Base-by-base conservation (phyloP, 345 rosid species). In the Melaleuca quinquenervia region DNA sequence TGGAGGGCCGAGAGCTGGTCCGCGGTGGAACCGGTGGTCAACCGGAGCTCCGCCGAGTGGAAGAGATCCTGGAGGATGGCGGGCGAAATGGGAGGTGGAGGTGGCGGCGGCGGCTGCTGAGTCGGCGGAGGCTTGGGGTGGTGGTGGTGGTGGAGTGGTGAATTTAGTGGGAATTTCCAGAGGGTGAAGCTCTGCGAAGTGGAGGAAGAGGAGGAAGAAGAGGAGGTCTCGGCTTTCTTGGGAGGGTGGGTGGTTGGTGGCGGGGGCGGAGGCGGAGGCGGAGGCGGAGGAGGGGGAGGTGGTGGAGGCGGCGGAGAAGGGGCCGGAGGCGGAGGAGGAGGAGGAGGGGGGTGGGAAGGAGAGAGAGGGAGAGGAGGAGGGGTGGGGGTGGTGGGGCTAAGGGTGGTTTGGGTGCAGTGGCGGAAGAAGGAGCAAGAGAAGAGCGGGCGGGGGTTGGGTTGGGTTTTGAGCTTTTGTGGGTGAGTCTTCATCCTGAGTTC, bases 101-200 rank as follows among this genome's bases (percentile, higher is more conserved):
- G 91, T 3, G 85, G 88, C 14, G 89, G 87, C 16, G 44, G 76
- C 22, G 74, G 86, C 44, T 76, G 86, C n/a, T 80, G 83, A 62
- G 41, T 52, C 7, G 74, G 75, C 3, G 84, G 64, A 3, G 74
- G 87, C 51, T 55, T 55, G 50, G 4, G 78, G 78, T 16, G 45
- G 24, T 64, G 75, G 75, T 82, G 92, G 88, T 90, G 92, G 62
- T 92, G 84, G 5, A 92, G 92, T 45, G 96, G 90, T 83, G 90
- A 85, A 14, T 93, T 87, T 64, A 94, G 93, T 12, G 98, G 97
- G 88, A 96, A 94, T 26, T 89, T 91, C 99, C 99, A 95, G 56
- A 94, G 98, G 56, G 98, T 95, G 93, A 96, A 96, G 91, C 97
- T 94, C 62, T 96, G 99, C 50, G 98, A 95, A 82, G 96, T 88